Evolutionary conservation across 306 rosid genomes (phyloP), one percentile per base, ranked within the genome.

Genomic region (Citrullus amarus): DNA sequence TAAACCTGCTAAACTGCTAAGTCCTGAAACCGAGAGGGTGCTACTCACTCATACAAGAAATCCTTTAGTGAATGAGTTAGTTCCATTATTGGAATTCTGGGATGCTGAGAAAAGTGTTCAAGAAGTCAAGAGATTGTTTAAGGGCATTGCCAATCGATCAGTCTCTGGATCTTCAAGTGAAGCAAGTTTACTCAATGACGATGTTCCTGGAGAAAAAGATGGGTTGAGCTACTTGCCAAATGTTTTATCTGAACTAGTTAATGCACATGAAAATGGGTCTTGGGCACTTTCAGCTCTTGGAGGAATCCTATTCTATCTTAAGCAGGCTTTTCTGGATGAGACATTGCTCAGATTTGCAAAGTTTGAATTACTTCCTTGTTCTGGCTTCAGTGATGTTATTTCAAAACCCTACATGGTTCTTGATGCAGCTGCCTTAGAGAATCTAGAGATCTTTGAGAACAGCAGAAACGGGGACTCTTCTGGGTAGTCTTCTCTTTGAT

Each of bases 251-350:
- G 90, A 91, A 86, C 85, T 95, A 53, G 84, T 87, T 58, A 85
- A 83, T 85, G 85, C 84, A 34, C 89, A 83, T 2, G 85, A 87
- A 71, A 79, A 83, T 73, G 86, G 90, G 74, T 84, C 80, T 79
- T 86, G 78, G 88, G 99, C 97, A 67, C 93, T 95, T 89, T 91
- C 97, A 79, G 99, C 99, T 75, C 92, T 95, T 76, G 99, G 99
- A 14, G 99, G 97, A 70, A 84, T 88, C 67, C 92, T 95, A 75
- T 95, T 85, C 90, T 95, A 91, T 88, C 88, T 95, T 80, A 95
- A 88, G 83, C 99, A 95, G 89, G 92, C 96, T 84, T 91, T 91
- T 79, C 89, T 92, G 75, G 99, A 95, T 69, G 92, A 91, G 83
- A 58, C 88, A 66, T 69, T 95, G 87, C 93, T 95, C 78, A 88